These are phyloP conservation scores for Chaetothyriales sp. DNA, from an alignment of 2,329 filamentous ascomycete species.

Conservation along the genomic window DNA sequence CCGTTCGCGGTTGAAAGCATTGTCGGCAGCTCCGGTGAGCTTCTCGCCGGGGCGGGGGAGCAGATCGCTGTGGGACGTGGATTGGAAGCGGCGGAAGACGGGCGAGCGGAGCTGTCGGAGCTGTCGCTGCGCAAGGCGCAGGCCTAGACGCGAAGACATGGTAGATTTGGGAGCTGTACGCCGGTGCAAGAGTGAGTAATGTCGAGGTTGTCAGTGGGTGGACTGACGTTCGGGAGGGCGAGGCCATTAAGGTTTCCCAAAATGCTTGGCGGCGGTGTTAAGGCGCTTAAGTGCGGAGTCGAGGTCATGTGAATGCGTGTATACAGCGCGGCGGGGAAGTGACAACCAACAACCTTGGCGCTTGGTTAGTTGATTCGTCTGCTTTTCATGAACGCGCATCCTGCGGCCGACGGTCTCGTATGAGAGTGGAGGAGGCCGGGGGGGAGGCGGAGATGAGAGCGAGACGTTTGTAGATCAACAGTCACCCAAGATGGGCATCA, in stretches of 20 bases:
- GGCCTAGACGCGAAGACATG: slow-evolving; percentile 52
- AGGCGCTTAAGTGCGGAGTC: background rate
- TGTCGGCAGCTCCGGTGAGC: slow-evolving; percentile 56
- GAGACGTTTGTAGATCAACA: background rate
- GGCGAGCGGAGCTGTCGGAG: slow-evolving; percentile 44
- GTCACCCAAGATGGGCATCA: slow-evolving; percentile 46
- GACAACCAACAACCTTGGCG: background rate
- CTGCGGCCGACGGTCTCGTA: too few relatives aligned
- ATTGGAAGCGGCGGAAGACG: slow-evolving; percentile 57
- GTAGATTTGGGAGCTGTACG: slow-evolving; percentile 15
- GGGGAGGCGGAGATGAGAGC: background rate
- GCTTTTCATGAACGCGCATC: background rate
- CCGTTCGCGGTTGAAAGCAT: slow-evolving; percentile 87
- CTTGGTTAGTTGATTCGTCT: background rate
- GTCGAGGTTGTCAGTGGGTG: background rate
- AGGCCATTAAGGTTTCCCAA: background rate
- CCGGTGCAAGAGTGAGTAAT: background rate
- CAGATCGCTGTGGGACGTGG: slow-evolving; percentile 32
- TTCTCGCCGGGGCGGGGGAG: slow-evolving; percentile 20
- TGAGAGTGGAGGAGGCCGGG: too few relatives aligned
- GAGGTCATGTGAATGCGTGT: too few relatives aligned
- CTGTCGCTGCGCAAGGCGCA: slow-evolving; percentile 50
- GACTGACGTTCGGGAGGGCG: background rate
- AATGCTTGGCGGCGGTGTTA: background rate
- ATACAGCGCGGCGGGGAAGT: background rate